A percentile compares a stretch with the other conserved stretches of the same genome.
phyloP scores from a whole-genome alignment of 2,329 filamentous ascomycete species.

The Ceratocystis harringtonii region DNA sequence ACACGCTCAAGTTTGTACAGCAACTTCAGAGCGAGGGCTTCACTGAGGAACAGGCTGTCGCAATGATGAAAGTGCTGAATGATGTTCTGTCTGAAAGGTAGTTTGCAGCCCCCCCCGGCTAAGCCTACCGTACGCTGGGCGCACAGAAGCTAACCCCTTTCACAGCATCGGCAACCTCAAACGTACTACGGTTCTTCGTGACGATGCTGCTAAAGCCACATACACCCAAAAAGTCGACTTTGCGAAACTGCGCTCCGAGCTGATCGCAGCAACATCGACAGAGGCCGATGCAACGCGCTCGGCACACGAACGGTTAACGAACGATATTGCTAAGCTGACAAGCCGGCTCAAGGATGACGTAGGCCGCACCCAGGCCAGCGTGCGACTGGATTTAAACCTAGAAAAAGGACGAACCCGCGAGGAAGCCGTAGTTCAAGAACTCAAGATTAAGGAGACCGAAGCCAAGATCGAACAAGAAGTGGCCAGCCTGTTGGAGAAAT shows the following conservation, averaged over 20 bases:
- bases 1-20: slow-evolving; percentile 94
- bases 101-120: slow-evolving; percentile 5
- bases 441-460: slow-evolving; percentile 98
- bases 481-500: slow-evolving; percentile 71
- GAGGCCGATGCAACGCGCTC: slow-evolving; percentile 78
- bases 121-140: neutral
- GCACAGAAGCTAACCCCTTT: neutral
- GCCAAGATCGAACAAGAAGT: slow-evolving; percentile 97
- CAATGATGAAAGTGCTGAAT: slow-evolving; percentile 96
- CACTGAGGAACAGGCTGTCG: slow-evolving; percentile 83
- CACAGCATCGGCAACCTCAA: slow-evolving; percentile 85
- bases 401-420: slow-evolving; percentile 95
- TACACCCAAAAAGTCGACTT: slow-evolving; percentile 93
- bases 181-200: slow-evolving; percentile 91
- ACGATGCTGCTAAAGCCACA: slow-evolving; percentile 71
- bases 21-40: slow-evolving; percentile 80
- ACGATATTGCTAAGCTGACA: slow-evolving; percentile 88
- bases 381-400: slow-evolving; percentile 81
- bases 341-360: slow-evolving; percentile 85
- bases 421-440: slow-evolving; percentile 88
- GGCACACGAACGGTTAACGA: slow-evolving; percentile 81
- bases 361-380: slow-evolving; percentile 80
- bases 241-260: slow-evolving; percentile 86
- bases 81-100: slow-evolving; percentile 93
- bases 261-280: slow-evolving; percentile 79